phyloP scores from a whole-genome alignment of 208 protist species.

The Crithidia thermophila region DNA sequence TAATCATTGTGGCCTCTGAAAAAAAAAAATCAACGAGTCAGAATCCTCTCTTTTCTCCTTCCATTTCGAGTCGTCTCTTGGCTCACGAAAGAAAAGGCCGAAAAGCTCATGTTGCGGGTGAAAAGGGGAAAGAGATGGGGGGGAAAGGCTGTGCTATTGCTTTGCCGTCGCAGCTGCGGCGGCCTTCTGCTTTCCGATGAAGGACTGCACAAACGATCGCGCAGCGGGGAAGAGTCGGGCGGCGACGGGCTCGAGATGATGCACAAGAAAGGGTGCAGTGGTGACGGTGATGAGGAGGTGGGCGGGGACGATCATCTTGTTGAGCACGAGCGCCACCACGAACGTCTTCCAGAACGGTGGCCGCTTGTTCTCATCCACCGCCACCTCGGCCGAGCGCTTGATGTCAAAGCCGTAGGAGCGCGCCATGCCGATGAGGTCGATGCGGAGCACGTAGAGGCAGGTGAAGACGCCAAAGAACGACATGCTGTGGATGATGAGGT shows the following conservation, averaged over 20 bases:
- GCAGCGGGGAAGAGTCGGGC: constrained; percentile 39
- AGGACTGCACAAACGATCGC: constrained; percentile 22
- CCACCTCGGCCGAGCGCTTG: constrained; percentile 29
- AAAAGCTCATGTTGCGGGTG: too few relatives aligned
- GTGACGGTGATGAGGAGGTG: constrained; percentile 70
- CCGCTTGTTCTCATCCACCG: constrained; percentile 21
- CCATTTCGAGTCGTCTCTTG: too few relatives aligned
- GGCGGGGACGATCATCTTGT: constrained; percentile 81
- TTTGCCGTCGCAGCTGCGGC: background rate
- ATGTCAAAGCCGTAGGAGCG: constrained; percentile 76
- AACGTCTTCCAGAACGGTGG: constrained; percentile 76
- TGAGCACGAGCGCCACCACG: constrained; percentile 66
- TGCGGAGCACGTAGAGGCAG: constrained; percentile 70
- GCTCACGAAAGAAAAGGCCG: too few relatives aligned
- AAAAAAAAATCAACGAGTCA: too few relatives aligned
- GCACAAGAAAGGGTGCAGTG: constrained; percentile 66
- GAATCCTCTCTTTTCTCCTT: too few relatives aligned
- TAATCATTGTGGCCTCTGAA: too few relatives aligned
- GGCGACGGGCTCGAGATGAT: constrained; percentile 71
- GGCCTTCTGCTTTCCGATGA: constrained; percentile 24
- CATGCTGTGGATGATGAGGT: constrained; percentile 79
- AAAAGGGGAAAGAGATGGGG: too few relatives aligned
- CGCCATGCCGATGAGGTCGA: constrained; percentile 69
- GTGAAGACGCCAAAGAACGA: constrained; percentile 60
- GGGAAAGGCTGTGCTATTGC: background rate